Base-by-base conservation (phyloP, 306 rosid genomes). In the Prunus dulcis region DNA sequence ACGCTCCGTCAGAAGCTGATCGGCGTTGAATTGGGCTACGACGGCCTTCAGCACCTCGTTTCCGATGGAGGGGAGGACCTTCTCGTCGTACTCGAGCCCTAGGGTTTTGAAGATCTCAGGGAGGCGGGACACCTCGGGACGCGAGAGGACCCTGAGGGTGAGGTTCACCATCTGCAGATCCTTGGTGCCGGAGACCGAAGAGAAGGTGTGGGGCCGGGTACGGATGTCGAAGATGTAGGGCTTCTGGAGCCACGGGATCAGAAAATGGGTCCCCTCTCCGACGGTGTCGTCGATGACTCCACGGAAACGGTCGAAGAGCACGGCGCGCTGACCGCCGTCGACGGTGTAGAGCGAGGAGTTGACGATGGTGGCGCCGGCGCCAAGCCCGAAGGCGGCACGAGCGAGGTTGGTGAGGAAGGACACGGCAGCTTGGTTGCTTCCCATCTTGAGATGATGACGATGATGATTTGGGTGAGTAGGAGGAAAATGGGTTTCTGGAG, bases 281-380 rank as follows among this genome's bases (percentile, higher is more conserved):
- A 84, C 60, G 28, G 88, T 84, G 0, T 84, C 88, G 49, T 90
- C 93, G 1, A 92, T 92, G 4, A 94, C 91, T 2, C 97, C 97
- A 0, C 97, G 93, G 83, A 94, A 91, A 0, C 98, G 91, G 68
- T 94, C 96, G 73, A 94, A 94, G 45, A 94, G 94, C 53, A 94
- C 97, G 9, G 98, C 98, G 12, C 97, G 89, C 25, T 94, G 91
- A 3, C 98, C 98, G 6, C 98, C 98, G 84, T 94, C 98, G 43
- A 94, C 98, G 19, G 95, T 94, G 91, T 92, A 92, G 25, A 94
- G 90, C 7, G 96, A 67, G 13, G 97, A 87, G 69, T 80, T 87
- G 6, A 94, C 18, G 17, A 63, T 49, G 4, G 96, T 32, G 3
- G 88, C 88, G 2, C 88, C 88, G 3, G 58, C 87, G 45, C 97